Percentiles rank a stretch among this genome's conserved stretches.
Evolutionary conservation across 2,329 filamentous ascomycete genomes (phyloP).

Genomic region (Coleophoma crateriformis): DNA sequence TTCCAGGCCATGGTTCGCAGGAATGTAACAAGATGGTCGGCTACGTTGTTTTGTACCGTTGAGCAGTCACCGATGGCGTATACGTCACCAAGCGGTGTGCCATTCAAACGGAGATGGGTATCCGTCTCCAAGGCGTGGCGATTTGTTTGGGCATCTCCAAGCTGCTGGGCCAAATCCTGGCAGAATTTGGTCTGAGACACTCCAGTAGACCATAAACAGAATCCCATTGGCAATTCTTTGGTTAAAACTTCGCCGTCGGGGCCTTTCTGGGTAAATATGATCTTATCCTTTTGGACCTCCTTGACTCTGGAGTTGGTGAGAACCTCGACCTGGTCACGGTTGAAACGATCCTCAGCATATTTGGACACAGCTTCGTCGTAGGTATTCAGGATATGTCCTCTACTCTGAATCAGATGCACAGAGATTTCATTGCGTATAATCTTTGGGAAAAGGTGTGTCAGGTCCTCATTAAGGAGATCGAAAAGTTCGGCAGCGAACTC

Average conservation of each 20-base stretch:
- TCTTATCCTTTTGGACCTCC: conserved; percentile 77
- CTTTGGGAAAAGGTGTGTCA: conserved; percentile 76
- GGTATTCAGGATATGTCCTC: conserved; percentile 93
- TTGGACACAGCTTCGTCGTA: conserved; percentile 92
- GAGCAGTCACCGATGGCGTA: conserved; percentile 96
- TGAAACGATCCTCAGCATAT: conserved; percentile 87
- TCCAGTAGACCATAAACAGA: conserved; percentile 97
- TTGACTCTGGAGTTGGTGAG: conserved; percentile 90
- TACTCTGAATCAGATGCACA: conserved; percentile 92
- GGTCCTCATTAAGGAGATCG: conserved; percentile 92
- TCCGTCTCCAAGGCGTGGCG: conserved; percentile 91
- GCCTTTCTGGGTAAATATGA: conserved; percentile 80
- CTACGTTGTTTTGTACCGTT: conserved; percentile 95
- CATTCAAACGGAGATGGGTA: conserved; percentile 82
- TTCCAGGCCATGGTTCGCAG: conserved; percentile 87
- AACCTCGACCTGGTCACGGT: conserved; percentile 85
- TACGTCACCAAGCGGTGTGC: conserved; percentile 86
- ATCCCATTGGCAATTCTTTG: conserved; percentile 92
- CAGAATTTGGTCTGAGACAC: conserved; percentile 82
- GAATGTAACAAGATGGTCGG: conserved; percentile 86
- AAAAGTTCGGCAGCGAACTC: conserved; percentile 97
- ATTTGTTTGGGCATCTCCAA: conserved; percentile 76
- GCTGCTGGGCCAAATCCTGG: conserved; percentile 69
- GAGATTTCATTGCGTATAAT: conserved; percentile 96
- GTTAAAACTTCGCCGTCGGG: conserved; percentile 69